Base-by-base conservation (phyloP, 306 rosid species). In the Cucurbita pepo region DNA sequence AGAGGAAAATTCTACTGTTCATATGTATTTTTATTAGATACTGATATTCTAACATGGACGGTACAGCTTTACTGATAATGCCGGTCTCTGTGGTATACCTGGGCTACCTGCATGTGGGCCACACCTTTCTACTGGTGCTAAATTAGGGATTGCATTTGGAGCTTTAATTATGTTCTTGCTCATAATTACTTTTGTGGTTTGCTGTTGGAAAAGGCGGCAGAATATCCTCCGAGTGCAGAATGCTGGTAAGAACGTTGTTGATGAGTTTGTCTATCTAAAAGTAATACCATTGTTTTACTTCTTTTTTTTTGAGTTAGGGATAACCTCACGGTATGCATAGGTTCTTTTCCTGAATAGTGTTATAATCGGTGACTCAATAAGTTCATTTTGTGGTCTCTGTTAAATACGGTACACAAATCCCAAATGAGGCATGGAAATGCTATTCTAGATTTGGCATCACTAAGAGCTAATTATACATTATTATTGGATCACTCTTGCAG, bases 21-120 rank as follows among this genome's bases (percentile, higher is more conserved):
- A 13, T 30, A 30, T 30, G 34, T 30, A 30, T 30, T 8, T 36
- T 53, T 72, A 56, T 37, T 53, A 71, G 11, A 56, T 19, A 40
- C 8, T 44, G 47, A 55, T 69, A 14, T 69, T 50, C 44, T 69
- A 12, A 15, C 45, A 45, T 75, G 80, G 76, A 37, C 76, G 72
- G 72, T 77, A 79, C 95, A 95, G 99, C 82, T 95, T 95, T 81
- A 95, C 99, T 8, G 99, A 91, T 83, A 95, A 95, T 77, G 37
- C 76, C 55, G 96, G 97, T 50, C 90, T 91, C 47, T 91, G 99
- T 72, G 96, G 99, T 43, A 91, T 95, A 66, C 99, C 97, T 52
- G 97, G 96, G 69, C 81, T 95, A 59, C 90, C 84, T 57, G 76
- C 89, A 21, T 91, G 99, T 34, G 91, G 96, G 75, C 80, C 85